phyloP scores from a whole-genome alignment of 257 asterid genomes.

The Verbena officinalis region DNA sequence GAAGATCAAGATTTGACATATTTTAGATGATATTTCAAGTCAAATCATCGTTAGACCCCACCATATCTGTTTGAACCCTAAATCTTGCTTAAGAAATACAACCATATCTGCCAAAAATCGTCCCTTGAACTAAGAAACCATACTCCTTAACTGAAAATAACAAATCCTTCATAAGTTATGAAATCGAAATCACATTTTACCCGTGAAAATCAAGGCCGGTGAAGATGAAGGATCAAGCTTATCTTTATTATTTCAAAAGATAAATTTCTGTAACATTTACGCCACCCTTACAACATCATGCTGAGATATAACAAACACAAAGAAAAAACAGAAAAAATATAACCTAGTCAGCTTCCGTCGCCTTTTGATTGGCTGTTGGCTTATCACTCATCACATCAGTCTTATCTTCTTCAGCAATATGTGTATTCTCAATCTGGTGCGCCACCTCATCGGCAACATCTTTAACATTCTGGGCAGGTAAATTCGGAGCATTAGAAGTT shows the following conservation, averaged over 20 bases:
- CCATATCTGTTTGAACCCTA: too few species aligned
- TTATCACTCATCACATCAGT: conserved; percentile 31
- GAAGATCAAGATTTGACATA: too few species aligned
- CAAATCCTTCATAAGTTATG: too few species aligned
- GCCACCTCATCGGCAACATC: conserved; percentile 54
- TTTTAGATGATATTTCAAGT: too few species aligned
- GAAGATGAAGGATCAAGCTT: conserved; percentile 22
- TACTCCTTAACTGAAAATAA: too few species aligned
- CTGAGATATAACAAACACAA: conserved; percentile 26
- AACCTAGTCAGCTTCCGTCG: conserved; percentile 32
- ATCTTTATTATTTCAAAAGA: conserved; percentile 34
- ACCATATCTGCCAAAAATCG: too few species aligned
- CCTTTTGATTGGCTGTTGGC: conserved; percentile 32
- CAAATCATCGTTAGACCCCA: too few species aligned
- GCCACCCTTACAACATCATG: conserved; percentile 40
- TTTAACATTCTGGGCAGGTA: conserved; percentile 39
- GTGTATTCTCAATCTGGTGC: conserved; percentile 55
- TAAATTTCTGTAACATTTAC: conserved; percentile 17
- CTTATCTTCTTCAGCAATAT: conserved; percentile 41
- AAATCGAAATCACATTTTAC: too few species aligned
- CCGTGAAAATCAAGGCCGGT: background rate
- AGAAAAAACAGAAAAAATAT: background rate
- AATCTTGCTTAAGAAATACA: too few species aligned
- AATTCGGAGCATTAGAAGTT: conserved; percentile 39
- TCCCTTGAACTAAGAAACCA: too few species aligned